A percentile compares a stretch with the other conserved stretches of the same genome.
Evolutionary conservation across 2,329 filamentous ascomycete genomes (phyloP).

Genomic region (Graphiopsis chlorocephala): DNA sequence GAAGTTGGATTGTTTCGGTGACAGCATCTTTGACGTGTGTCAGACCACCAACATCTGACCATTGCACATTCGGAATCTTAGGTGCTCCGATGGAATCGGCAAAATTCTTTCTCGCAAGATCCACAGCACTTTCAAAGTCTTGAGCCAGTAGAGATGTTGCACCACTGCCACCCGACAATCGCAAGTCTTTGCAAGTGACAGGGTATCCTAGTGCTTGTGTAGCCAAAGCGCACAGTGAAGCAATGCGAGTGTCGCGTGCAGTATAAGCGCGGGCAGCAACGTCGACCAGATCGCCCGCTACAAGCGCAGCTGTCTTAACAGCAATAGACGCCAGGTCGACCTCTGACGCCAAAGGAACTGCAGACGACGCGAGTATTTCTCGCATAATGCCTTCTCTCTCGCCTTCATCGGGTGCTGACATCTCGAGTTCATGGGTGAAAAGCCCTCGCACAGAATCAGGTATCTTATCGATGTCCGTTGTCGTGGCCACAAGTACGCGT

Average conservation of each 20-base stretch:
- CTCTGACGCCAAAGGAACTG: slow-evolving; percentile 73
- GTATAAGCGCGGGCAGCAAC: slow-evolving; percentile 87
- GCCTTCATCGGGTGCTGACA: slow-evolving; percentile 86
- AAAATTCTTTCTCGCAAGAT: slow-evolving; percentile 95
- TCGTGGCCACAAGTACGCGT: slow-evolving; percentile 86
- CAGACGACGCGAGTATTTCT: slow-evolving; percentile 71
- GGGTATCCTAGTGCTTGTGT: not conserved
- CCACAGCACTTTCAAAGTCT: slow-evolving; percentile 91
- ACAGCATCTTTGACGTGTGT: slow-evolving; percentile 96
- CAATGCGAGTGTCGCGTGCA: slow-evolving; percentile 71
- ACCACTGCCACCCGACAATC: slow-evolving; percentile 78
- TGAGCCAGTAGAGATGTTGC: slow-evolving; percentile 74
- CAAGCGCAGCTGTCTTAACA: slow-evolving; percentile 90
- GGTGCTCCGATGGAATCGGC: slow-evolving; percentile 95
- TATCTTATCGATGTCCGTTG: slow-evolving; percentile 91
- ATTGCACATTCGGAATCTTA: slow-evolving; percentile 95
- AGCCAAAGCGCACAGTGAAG: slow-evolving; percentile 52
- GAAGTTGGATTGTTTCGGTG: slow-evolving; percentile 92
- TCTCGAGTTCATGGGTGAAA: slow-evolving; percentile 93
- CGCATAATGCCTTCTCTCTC: slow-evolving; percentile 86
- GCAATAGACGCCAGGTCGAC: slow-evolving; percentile 84
- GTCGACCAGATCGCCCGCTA: slow-evolving; percentile 86
- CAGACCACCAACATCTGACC: slow-evolving; percentile 92
- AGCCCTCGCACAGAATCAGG: slow-evolving; percentile 84
- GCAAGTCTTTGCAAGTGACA: slow-evolving; percentile 72